These are phyloP conservation scores for Echria macrotheca DNA, from an alignment of 495 filamentous ascomycete species.

Conservation along the genomic window DNA sequence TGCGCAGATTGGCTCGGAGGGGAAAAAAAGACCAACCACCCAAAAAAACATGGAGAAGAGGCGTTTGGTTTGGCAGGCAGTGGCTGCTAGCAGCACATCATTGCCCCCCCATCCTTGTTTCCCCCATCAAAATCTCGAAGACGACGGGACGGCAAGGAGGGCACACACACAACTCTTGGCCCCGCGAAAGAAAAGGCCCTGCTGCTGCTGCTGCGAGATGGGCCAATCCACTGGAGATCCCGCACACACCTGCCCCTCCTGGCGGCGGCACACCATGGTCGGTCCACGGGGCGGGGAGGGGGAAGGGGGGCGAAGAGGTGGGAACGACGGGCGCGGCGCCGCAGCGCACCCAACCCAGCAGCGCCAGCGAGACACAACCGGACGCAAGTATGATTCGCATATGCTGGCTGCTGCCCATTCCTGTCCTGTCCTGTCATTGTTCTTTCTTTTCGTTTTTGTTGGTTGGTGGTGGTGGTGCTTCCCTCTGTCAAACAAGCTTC, in stretches of 20 bases:
- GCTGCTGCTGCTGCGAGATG: neutral
- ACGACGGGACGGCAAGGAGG: no score
- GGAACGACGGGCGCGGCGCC: neutral
- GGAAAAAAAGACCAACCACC: no score
- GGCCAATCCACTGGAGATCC: neutral
- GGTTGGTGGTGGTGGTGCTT: neutral
- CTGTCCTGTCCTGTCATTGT: conserved; percentile 1
- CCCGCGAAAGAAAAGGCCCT: neutral
- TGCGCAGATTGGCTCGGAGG: no score
- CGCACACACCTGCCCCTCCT: conserved; percentile 2
- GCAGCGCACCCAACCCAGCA: conserved; percentile 4
- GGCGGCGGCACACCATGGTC: no score
- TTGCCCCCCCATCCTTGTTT: no score
- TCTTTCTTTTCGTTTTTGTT: neutral
- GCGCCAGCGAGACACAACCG: conserved; percentile 13
- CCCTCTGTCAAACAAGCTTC: neutral
- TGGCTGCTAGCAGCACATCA: no score
- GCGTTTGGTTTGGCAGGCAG: no score
- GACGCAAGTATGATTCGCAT: conserved; percentile 28
- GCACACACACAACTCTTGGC: no score
- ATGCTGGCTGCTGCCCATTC: conserved; percentile 10
- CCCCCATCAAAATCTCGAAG: no score
- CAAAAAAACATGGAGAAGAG: no score
- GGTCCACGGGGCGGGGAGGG: no score
- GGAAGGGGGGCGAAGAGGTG: neutral